These are phyloP conservation scores for Termitomyces bulborhizus DNA, from an alignment of 768 basidiomycete genomes.

Conservation along the genomic window DNA sequence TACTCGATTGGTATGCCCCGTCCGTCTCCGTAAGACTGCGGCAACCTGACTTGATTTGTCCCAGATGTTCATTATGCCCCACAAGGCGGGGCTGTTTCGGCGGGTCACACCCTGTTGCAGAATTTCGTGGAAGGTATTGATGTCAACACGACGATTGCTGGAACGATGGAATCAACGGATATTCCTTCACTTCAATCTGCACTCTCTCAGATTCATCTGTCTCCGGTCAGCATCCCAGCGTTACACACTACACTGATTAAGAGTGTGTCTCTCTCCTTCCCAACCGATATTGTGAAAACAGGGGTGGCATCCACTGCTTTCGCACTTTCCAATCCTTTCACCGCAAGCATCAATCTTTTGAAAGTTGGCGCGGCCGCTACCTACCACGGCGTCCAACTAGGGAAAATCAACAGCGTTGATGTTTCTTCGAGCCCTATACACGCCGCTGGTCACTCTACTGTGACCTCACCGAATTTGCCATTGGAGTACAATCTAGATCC, in stretches of 20 bases:
- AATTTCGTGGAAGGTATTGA: slow-evolving; percentile 64
- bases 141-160: slow-evolving; percentile 49
- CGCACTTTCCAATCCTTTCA: slow-evolving; percentile 62
- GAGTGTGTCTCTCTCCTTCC: slow-evolving; percentile 52
- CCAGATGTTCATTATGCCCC: slow-evolving; percentile 58
- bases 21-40: background rate
- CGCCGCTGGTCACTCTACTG: slow-evolving; percentile 50
- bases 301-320: slow-evolving; percentile 56
- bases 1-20: slow-evolving; percentile 50
- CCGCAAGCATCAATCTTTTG: slow-evolving; percentile 63
- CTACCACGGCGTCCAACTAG: slow-evolving; percentile 50
- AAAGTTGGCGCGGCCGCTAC: slow-evolving; percentile 46
- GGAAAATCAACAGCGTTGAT: slow-evolving; percentile 52
- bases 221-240: slow-evolving; percentile 60
- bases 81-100: slow-evolving; percentile 43
- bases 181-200: slow-evolving; percentile 58
- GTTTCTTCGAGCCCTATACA: slow-evolving; percentile 51
- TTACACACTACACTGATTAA: slow-evolving; percentile 56
- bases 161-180: slow-evolving; percentile 47
- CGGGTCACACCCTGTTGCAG: slow-evolving; percentile 53
- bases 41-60: background rate
- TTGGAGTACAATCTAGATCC: slow-evolving; percentile 63
- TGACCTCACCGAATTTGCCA: slow-evolving; percentile 51
- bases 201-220: slow-evolving; percentile 52
- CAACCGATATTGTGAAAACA: slow-evolving; percentile 52